Base-by-base conservation (phyloP, 164 flowering plant species). In the Sextonia rubra region DNA sequence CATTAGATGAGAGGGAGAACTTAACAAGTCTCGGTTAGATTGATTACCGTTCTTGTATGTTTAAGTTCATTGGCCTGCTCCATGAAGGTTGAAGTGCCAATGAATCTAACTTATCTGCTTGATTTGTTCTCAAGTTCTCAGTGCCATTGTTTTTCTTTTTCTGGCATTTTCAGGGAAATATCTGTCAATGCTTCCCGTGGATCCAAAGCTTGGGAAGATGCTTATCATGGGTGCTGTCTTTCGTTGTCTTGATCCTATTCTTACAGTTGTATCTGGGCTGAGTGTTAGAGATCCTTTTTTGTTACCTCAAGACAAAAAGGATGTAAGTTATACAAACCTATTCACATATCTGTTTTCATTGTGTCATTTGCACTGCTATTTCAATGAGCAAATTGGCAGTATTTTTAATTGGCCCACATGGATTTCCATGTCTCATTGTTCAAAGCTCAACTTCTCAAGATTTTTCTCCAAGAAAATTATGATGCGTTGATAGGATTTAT, bases 131-230 rank as follows among this genome's bases (percentile, higher is more conserved):
- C n/a, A 58, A 22, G 11, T 69, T 49, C 69, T 26, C 11, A 37
- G 44, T 5, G 44, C 9, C 44, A 37, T 37, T 37, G 1, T 37
- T 37, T 77, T 26, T 56, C 52, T 63, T 5, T 7, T 32, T 3
- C 24, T 48, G 20, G 1, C 52, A 22, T 22, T 64, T 73, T 60
- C 85, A 93, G 99, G 99, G 26, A 76, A 86, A 64, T 90, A 80
- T 82, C 80, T 95, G 78, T 86, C 99, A 69, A 85, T 93, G 80
- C 98, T 95, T 75, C 98, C 99, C 20, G 92, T 95, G 52, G 99
- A 95, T 86, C 99, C 98, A 48, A 95, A 95, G 82, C 90, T 95
- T 3, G 99, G 99, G 69, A 95, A 95, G 85, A 95, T 93, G 99
- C 86, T 95, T 61, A 85, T 95, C 24, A 93, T 95, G 97, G 99